phyloP scores from a whole-genome alignment of 495 filamentous ascomycete species.

The Geoglossum glabrum region DNA sequence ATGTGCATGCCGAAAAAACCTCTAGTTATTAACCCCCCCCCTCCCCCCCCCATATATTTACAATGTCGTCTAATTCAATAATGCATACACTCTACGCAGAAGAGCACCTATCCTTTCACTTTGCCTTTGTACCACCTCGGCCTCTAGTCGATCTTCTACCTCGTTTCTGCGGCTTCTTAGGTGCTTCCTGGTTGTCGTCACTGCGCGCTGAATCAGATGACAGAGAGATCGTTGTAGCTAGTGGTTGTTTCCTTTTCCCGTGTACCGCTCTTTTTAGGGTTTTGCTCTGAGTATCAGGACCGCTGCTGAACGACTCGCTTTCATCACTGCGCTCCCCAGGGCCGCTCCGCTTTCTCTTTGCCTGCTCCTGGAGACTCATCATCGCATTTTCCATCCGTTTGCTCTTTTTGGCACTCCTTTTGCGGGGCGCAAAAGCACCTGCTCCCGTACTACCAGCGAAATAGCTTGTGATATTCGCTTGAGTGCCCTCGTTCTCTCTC shows the following conservation, averaged over 20 bases:
- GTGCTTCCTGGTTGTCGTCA: not conserved
- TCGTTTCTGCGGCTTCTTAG: not conserved
- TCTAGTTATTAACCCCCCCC: no score
- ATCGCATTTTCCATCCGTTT: constrained; percentile 74
- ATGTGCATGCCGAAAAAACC: no score
- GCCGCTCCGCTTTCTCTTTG: constrained; percentile 16
- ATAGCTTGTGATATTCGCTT: constrained; percentile 86
- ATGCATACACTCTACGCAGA: no score
- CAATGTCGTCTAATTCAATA: no score
- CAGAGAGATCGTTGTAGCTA: not conserved
- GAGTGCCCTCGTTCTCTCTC: constrained; percentile 68
- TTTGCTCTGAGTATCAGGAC: not conserved
- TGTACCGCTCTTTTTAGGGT: not conserved
- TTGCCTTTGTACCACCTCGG: not conserved
- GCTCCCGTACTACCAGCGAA: constrained; percentile 44
- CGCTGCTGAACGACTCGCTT: not conserved
- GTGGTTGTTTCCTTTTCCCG: not conserved
- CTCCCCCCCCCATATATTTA: no score
- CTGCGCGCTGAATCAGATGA: not conserved
- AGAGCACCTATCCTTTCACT: no score
- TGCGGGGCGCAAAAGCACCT: constrained; percentile 56
- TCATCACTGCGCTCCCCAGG: constrained; percentile 5
- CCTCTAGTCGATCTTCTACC: not conserved
- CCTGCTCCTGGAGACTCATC: constrained; percentile 39
- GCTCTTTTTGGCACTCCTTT: constrained; percentile 34